These are phyloP conservation scores for Fusarium sp. DNA, from an alignment of 2,329 filamentous ascomycete species.

Conservation along the genomic window DNA sequence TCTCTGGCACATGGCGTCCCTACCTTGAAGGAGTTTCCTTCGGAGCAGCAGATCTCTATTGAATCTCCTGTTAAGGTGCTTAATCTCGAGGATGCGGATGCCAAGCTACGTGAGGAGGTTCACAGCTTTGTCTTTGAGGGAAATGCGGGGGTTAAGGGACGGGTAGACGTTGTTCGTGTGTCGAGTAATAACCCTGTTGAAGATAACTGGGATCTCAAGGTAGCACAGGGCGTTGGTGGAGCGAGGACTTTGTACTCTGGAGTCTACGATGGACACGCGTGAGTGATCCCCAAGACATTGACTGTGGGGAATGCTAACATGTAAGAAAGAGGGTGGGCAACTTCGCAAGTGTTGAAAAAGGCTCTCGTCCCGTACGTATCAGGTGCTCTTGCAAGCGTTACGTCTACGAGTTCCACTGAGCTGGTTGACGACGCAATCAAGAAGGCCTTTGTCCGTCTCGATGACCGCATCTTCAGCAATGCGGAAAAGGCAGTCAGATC, in stretches of 20 bases:
- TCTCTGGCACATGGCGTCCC: slow-evolving; percentile 13
- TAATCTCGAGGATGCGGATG: slow-evolving; percentile 50
- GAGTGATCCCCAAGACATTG: slow-evolving; percentile 36
- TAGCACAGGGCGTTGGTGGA: slow-evolving; percentile 51
- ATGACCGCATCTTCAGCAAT: slow-evolving; percentile 67
- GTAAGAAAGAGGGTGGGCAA: slow-evolving; percentile 57
- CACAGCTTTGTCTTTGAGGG: slow-evolving; percentile 52
- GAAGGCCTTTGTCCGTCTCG: slow-evolving; percentile 69
- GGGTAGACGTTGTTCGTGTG: slow-evolving; percentile 54
- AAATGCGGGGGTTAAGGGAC: slow-evolving; percentile 45
- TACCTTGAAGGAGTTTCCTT: slow-evolving; percentile 17
- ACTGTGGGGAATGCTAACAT: slow-evolving; percentile 12
- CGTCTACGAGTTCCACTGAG: slow-evolving; percentile 56
- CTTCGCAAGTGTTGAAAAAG: slow-evolving; percentile 57
- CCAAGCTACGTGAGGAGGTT: slow-evolving; percentile 51
- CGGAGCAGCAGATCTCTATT: slow-evolving; percentile 43
- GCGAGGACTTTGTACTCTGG: slow-evolving; percentile 53
- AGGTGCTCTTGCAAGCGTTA: slow-evolving; percentile 52
- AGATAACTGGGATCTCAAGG: slow-evolving; percentile 54
- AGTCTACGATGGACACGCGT: slow-evolving; percentile 67
- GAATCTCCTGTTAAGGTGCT: slow-evolving; percentile 50
- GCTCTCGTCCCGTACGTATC: slow-evolving; percentile 61
- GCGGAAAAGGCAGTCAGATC: slow-evolving; percentile 54
- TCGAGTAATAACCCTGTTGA: slow-evolving; percentile 56
- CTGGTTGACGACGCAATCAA: slow-evolving; percentile 70